These are phyloP conservation scores for Lactarius psammicola DNA, from an alignment of 768 basidiomycete species.

Conservation along the genomic window DNA sequence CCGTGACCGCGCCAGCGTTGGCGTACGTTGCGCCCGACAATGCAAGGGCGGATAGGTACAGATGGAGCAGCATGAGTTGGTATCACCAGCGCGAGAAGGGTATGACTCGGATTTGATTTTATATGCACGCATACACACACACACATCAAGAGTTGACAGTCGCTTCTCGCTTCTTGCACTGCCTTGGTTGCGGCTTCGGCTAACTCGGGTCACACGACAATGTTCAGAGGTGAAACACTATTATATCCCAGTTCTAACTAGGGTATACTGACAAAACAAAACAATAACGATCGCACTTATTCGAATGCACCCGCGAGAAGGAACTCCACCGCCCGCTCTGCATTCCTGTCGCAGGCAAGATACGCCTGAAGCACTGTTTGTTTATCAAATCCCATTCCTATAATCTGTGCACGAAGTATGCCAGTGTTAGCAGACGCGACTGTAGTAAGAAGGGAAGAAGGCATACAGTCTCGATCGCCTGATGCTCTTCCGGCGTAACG, in stretches of 20 bases:
- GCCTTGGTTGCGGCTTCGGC: background rate
- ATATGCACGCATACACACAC: background rate
- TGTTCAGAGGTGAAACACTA: background rate
- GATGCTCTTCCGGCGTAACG: background rate
- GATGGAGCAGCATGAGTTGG: background rate
- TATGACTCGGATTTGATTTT: no score
- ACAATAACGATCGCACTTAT: background rate
- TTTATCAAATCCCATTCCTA: background rate
- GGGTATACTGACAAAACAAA: background rate
- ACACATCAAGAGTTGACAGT: background rate
- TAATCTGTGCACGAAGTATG: background rate
- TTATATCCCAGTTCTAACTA: background rate
- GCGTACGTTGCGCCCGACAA: background rate
- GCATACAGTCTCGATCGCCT: background rate
- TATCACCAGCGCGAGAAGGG: background rate
- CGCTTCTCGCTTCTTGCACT: background rate
- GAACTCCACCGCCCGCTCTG: slow-evolving; percentile 1
- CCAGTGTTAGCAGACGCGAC: background rate
- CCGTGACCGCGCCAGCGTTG: slow-evolving; percentile 33
- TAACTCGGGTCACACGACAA: background rate
- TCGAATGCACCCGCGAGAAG: background rate
- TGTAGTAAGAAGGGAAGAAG: background rate
- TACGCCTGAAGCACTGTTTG: background rate
- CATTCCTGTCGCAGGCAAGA: background rate
- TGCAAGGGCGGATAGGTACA: background rate